A percentile compares a stretch with the other conserved stretches of the same genome.
Conservation (phyloP, 495 filamentous ascomycete species). For the Cercophora newfieldiana region DNA sequence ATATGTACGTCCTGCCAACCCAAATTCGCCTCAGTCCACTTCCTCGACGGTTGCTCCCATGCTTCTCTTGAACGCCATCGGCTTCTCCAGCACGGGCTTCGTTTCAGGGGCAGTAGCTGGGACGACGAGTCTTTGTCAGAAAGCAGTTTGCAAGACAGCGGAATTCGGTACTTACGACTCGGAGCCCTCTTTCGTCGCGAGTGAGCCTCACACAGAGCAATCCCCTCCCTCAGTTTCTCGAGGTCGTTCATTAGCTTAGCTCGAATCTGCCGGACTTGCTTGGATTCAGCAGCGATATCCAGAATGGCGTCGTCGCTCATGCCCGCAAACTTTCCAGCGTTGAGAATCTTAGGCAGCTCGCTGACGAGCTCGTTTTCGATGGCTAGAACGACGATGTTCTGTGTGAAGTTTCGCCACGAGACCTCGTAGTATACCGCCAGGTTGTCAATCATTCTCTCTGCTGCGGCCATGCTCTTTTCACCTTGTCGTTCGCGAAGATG, state of each 20-base stretch:
- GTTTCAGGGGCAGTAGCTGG: background rate
- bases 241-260: background rate
- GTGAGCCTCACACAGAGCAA: background rate
- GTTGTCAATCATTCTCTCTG: slow-evolving; percentile 36
- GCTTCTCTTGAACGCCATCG: background rate
- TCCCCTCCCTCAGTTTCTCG: background rate
- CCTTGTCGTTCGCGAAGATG: background rate
- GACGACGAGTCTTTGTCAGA: background rate
- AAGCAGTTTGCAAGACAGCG: background rate
- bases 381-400: slow-evolving; percentile 32
- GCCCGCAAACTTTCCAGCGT: slow-evolving; percentile 14
- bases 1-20: no score
- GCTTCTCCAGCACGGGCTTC: background rate
- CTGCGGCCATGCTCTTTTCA: background rate
- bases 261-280: background rate
- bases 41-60: background rate
- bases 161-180: background rate
- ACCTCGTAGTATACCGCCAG: slow-evolving; percentile 40
- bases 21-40: background rate
- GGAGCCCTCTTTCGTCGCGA: background rate
- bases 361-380: slow-evolving; percentile 35
- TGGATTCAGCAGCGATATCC: slow-evolving; percentile 26
- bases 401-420: slow-evolving; percentile 24
- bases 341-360: slow-evolving; percentile 27
- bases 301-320: slow-evolving; percentile 23